Evolutionary conservation across 148 eudicot genomes (phyloP).

Genomic region (Fallopia convolvulus): DNA sequence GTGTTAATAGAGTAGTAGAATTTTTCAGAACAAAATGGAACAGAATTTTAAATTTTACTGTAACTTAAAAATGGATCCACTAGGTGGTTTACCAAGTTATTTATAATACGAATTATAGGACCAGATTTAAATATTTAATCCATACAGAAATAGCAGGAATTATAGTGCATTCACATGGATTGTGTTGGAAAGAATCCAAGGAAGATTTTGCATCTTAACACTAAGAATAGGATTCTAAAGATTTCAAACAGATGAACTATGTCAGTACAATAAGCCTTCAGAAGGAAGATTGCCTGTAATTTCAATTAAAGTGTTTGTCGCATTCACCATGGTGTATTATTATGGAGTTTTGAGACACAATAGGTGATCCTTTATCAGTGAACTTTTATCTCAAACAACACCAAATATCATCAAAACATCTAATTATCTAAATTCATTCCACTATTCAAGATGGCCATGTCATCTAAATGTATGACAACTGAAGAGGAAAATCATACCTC

Average conservation of each 20-base stretch:
- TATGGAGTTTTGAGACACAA: not conserved
- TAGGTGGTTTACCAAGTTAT: not conserved
- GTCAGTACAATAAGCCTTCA: not conserved
- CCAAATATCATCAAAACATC: not conserved
- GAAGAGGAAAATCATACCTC: slow-evolving; percentile 36
- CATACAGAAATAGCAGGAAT: not conserved
- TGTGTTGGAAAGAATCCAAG: not conserved
- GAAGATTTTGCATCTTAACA: not conserved
- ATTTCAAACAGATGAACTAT: not conserved
- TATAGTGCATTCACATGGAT: not conserved
- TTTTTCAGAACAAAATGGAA: not conserved
- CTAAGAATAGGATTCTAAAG: not conserved
- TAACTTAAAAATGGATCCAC: not conserved
- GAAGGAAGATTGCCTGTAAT: not conserved
- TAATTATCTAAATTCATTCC: not conserved
- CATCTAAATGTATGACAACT: not conserved
- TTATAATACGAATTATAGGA: not conserved
- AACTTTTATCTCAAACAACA: not conserved
- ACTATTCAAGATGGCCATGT: not conserved
- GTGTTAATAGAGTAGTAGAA: not conserved
- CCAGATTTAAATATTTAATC: not conserved
- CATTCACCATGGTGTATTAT: not conserved
- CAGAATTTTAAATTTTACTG: not conserved
- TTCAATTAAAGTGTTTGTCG: not conserved
- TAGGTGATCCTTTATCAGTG: not conserved